A percentile compares a stretch with the other conserved stretches of the same genome.
Evolutionary conservation across 2,329 filamentous ascomycete species (phyloP).

Genomic region (Penicillium sp.): DNA sequence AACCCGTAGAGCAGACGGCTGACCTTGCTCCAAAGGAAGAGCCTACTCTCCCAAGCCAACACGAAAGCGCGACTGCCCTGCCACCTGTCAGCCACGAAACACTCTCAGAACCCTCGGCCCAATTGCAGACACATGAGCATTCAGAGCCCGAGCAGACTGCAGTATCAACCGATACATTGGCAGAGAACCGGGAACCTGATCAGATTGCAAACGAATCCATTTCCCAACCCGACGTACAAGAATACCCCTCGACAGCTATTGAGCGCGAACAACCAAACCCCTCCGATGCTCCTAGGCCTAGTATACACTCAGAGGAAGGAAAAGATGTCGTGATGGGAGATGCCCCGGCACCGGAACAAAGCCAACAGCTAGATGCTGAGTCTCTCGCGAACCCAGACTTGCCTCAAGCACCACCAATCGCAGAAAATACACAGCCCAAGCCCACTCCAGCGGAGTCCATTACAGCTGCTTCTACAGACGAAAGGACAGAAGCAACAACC

Average conservation of each 20-base stretch:
- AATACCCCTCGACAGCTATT: not conserved
- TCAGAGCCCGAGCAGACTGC: not conserved
- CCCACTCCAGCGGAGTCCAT: not conserved
- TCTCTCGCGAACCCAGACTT: not conserved
- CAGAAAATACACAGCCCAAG: not conserved
- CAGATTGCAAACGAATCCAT: not conserved
- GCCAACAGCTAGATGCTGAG: not conserved
- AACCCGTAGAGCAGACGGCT: not conserved
- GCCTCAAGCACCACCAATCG: not conserved
- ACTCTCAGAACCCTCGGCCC: not conserved
- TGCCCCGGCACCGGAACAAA: not conserved
- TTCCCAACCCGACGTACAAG: not conserved
- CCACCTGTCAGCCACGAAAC: not conserved
- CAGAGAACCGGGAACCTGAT: not conserved
- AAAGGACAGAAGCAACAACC: not conserved
- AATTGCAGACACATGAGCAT: not conserved
- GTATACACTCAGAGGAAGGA: not conserved
- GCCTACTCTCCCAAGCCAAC: not conserved
- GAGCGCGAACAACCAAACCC: not conserved
- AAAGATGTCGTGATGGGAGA: constrained; percentile 12
- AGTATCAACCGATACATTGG: not conserved
- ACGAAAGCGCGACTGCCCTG: not conserved
- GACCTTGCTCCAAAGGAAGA: constrained; percentile 5
- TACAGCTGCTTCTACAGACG: not conserved
- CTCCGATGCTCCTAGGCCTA: not conserved